A percentile compares a stretch with the other conserved stretches of the same genome.
Evolutionary conservation across 331 rosid genomes (phyloP).

Genomic region (Rosa hybrid): DNA sequence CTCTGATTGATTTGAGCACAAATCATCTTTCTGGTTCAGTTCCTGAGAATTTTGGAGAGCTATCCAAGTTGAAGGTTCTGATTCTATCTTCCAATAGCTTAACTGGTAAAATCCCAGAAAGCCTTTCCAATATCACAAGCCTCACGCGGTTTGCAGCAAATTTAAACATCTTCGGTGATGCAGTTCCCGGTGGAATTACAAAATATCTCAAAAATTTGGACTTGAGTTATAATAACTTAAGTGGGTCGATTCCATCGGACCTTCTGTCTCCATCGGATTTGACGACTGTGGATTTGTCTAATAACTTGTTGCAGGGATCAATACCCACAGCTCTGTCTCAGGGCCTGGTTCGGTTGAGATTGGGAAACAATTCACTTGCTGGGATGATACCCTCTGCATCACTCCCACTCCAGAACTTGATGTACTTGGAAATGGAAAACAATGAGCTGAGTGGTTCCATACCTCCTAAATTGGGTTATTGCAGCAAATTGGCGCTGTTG

Average conservation of each 20-base stretch:
- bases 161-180: slow-evolving; percentile 40
- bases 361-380: slow-evolving; percentile 55
- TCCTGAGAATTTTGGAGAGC: slow-evolving; percentile 45
- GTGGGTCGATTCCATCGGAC: slow-evolving; percentile 51
- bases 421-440: slow-evolving; percentile 65
- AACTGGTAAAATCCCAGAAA: slow-evolving; percentile 48
- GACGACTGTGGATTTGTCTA: slow-evolving; percentile 58
- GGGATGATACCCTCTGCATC: slow-evolving; percentile 40
- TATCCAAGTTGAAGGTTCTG: slow-evolving; percentile 59
- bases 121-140: slow-evolving; percentile 35
- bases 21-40: slow-evolving; percentile 43
- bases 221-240: slow-evolving; percentile 52
- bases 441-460: slow-evolving; percentile 47
- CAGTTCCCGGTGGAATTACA: slow-evolving; percentile 53
- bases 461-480: slow-evolving; percentile 50
- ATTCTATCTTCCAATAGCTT: slow-evolving; percentile 56
- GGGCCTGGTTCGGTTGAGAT: slow-evolving; percentile 60
- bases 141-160: slow-evolving; percentile 73
- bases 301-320: slow-evolving; percentile 41
- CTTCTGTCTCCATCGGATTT: slow-evolving; percentile 39
- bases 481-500: slow-evolving; percentile 59
- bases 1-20: slow-evolving; percentile 40
- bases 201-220: slow-evolving; percentile 49
- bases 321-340: slow-evolving; percentile 50
- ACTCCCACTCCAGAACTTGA: slow-evolving; percentile 19